Evolutionary conservation across 495 filamentous ascomycete species (phyloP), one percentile per base, ranked within the genome.

Genomic region (Penicillium fimorum): DNA sequence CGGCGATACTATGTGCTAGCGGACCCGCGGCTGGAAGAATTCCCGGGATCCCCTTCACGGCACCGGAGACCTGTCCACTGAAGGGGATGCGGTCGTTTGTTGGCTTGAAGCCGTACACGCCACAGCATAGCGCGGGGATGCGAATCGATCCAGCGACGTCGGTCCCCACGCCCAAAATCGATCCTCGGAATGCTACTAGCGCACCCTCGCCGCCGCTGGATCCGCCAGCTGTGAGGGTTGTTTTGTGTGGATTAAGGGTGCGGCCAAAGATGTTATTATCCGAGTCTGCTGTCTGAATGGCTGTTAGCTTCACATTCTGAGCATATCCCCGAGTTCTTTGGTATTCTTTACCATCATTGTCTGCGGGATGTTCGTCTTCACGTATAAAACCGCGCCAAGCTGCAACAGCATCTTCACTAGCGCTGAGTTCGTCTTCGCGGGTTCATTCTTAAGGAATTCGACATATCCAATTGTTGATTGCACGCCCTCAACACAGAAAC

Each of bases 61-160:
- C 56, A 3, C 60, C 57, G 13, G 59, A 59, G 6, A 57, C 50
- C 29, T 61, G 65, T n/a, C 65, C 67, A 4, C 65, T 57, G 29
- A 60, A 68, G 5, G 87, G 85, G 1, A 88, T 63, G 13, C 85
- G 74, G 27, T 62, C 66, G 12, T 64, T 64, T 0, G 82, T 87
- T 1, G 87, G 85, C 52, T 82, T 81, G 56, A 87, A 75, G 0
- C 85, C 85, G 62, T 80, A 88, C 0, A 89, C 47, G 5, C 82
- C 84, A 48, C 82, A 80, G 62, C 79, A 82, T 9, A 81, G 78
- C 1, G 87, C 83, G 4, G 87, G 87, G 15, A 71, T 73, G 1
- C 84, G 71, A 50, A 87, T 84, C 3, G 80, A 84, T 4, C 83
- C 84, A 13, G 67, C 85, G 55, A 87, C 81, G 57, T 88, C 85